Evolutionary conservation across 2,329 filamentous ascomycete genomes (phyloP), one percentile per base, ranked within the genome.

Genomic region (Apiospora rasikravindrae): DNA sequence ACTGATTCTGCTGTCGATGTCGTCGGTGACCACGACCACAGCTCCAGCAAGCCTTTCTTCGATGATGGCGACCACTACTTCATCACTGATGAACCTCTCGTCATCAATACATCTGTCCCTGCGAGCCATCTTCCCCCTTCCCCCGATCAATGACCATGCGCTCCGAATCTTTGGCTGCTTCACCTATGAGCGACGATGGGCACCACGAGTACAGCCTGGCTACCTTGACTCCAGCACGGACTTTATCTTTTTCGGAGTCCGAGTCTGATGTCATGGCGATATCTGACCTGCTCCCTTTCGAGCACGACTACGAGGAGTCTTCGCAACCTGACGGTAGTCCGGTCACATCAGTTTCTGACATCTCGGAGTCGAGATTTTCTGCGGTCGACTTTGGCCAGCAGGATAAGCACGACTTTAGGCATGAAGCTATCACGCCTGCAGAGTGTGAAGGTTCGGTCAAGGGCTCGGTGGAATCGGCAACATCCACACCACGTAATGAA

Each of bases 231-330:
- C 84, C 85, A 6, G 83, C 85, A 11, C 84, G 87, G 70, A 85
- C 85, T 19, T 81, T 87, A 70, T 89, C 88, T 2, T 88, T 88
- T 75, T 88, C 87, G 0, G 86, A 85, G 69, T 86, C 84, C 0
- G 87, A 88, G 73, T 82, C 84, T 2, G 85, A 84, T 37, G 78
- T 76, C 26, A 82, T 85, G 71, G 74, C 77, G 40, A 73, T 82
- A 29, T 80, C 78, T 51, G 73, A 69, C 22, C 81, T 76, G 71
- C 75, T 81, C 67, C 77, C 83, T 51, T 81, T 83, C 71, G 83
- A 85, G 49, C 83, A 84, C 71, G 85, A 86, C 71, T 78, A 80
- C 10, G 78, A 80, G 67, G 77, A 78, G 3, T 81, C 81, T 49
- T 87, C 85, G 19, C 84, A 86, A 73, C 84, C 82, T 45, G 84